phyloP scores from a whole-genome alignment of 129 eudicot species.

The Arctium lappa region DNA sequence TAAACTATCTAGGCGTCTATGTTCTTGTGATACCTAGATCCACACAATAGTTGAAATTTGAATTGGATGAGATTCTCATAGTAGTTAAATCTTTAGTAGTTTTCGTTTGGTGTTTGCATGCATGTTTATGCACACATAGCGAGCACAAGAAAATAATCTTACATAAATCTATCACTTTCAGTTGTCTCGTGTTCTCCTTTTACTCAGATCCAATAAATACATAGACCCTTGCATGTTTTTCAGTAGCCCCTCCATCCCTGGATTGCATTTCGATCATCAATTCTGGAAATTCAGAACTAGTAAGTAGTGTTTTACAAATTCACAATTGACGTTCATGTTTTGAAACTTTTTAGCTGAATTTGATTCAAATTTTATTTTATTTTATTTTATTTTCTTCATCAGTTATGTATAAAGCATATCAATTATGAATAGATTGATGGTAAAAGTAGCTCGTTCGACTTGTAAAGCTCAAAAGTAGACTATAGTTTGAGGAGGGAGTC shows the following conservation, averaged over 20 bases:
- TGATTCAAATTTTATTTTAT: too few relatives aligned
- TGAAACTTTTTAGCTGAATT: too few relatives aligned
- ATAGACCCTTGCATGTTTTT: neutral
- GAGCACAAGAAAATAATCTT: neutral
- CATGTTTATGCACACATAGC: neutral
- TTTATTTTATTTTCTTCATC: too few relatives aligned
- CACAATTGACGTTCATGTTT: neutral
- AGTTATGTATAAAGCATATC: neutral
- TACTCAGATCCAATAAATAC: neutral
- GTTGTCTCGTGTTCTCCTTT: neutral
- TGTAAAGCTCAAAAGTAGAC: neutral
- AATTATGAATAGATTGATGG: neutral
- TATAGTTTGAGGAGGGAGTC: neutral
- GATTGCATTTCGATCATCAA: neutral
- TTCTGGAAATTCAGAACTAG: neutral
- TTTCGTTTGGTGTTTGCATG: neutral
- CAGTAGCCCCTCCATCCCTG: neutral
- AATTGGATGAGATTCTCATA: neutral
- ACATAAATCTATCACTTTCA: neutral
- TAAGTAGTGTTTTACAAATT: neutral
- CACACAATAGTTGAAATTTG: neutral
- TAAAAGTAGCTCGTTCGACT: neutral
- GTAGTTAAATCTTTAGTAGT: neutral
- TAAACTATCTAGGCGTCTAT: slow-evolving; percentile 3
- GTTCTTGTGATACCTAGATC: neutral